Evolutionary conservation across 495 filamentous ascomycete genomes (phyloP).

Genomic region (Penicillium steckii): DNA sequence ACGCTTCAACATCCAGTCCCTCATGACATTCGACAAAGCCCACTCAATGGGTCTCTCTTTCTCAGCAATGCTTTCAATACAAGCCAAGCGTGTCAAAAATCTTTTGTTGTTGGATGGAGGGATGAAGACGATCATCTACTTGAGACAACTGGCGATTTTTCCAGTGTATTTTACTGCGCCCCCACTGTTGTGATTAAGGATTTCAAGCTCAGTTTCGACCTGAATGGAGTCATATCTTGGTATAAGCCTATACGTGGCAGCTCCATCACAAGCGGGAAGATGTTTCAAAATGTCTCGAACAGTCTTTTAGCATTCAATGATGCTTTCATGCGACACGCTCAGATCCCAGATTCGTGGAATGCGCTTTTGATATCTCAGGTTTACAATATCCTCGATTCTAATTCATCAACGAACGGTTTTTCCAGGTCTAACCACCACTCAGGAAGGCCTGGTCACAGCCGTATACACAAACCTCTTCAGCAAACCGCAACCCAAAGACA

Average conservation of each 20-base stretch:
- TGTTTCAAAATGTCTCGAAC: conserved; percentile 17
- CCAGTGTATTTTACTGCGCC: conserved; percentile 14
- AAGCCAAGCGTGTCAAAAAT: neutral
- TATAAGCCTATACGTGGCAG: conserved; percentile 6
- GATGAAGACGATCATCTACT: neutral
- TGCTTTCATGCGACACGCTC: neutral
- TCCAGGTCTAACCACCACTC: neutral
- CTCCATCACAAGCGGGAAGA: conserved; percentile 3
- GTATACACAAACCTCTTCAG: neutral
- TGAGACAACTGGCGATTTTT: neutral
- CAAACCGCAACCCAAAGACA: neutral
- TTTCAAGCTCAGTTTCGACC: conserved; percentile 13
- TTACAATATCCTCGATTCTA: neutral
- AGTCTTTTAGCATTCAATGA: conserved; percentile 14
- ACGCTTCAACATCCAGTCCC: neutral
- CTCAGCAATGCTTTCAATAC: neutral
- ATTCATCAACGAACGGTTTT: neutral
- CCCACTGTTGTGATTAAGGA: conserved; percentile 14
- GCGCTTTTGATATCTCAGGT: neutral
- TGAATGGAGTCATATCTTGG: conserved; percentile 6
- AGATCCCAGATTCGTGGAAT: neutral
- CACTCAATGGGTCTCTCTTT: neutral
- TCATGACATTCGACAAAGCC: neutral
- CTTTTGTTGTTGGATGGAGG: neutral
- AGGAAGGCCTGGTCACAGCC: neutral